Evolutionary conservation across 2,329 filamentous ascomycete genomes (phyloP).

Genomic region (Teratosphaeriaceae sp.): DNA sequence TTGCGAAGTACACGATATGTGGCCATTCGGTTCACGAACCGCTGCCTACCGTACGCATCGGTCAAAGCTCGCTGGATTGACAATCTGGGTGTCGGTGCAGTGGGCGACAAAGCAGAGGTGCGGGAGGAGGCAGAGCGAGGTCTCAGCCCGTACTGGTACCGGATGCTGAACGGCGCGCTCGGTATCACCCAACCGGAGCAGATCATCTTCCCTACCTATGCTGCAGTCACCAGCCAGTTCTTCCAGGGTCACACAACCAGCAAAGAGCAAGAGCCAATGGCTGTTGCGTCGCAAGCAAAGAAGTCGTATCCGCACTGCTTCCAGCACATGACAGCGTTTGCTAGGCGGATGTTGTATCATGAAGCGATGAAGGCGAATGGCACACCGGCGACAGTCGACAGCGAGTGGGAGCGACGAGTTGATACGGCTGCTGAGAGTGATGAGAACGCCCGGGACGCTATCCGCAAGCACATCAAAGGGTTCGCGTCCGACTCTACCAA

Average conservation of each 20-base stretch:
- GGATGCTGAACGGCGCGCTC: slow-evolving; percentile 48
- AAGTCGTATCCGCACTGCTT: slow-evolving; percentile 19
- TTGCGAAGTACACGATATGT: slow-evolving; percentile 71
- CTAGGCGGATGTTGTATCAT: slow-evolving; percentile 52
- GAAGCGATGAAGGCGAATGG: slow-evolving; percentile 44
- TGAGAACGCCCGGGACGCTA: slow-evolving; percentile 53
- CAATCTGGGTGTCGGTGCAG: slow-evolving; percentile 67
- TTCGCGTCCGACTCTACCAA: slow-evolving; percentile 37
- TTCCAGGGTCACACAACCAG: slow-evolving; percentile 30
- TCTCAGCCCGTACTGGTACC: slow-evolving; percentile 70
- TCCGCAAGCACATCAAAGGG: slow-evolving; percentile 48
- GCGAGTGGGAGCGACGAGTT: slow-evolving; percentile 78
- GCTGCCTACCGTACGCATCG: slow-evolving; percentile 74
- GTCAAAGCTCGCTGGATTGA: slow-evolving; percentile 80
- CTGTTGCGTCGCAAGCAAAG: slow-evolving; percentile 14
- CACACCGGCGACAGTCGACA: slow-evolving; percentile 46
- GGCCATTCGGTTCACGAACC: slow-evolving; percentile 81
- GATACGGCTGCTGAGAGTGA: slow-evolving; percentile 67
- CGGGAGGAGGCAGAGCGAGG: slow-evolving; percentile 86
- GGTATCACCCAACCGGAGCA: slow-evolving; percentile 18
- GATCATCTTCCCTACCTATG: slow-evolving; percentile 39
- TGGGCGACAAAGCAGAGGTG: slow-evolving; percentile 70
- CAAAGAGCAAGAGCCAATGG: slow-evolving; percentile 21
- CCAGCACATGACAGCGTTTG: slow-evolving; percentile 22
- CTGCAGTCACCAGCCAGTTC: slow-evolving; percentile 39